A percentile compares a stretch with the other conserved stretches of the same genome.
These are phyloP conservation scores for Dipteronia sinensis DNA, from an alignment of 345 rosid genomes.

Conservation along the genomic window DNA sequence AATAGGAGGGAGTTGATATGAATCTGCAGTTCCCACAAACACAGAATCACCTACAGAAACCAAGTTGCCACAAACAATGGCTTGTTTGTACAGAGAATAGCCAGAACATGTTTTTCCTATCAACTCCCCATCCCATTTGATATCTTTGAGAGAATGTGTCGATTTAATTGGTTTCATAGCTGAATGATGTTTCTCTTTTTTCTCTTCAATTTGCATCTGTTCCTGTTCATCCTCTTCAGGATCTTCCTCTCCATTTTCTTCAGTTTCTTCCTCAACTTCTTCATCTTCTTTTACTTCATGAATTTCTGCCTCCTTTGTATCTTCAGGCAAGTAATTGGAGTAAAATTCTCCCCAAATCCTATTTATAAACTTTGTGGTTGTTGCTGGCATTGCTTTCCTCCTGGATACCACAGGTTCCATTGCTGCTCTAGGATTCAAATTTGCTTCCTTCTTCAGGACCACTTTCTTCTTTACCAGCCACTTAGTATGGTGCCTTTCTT, in stretches of 20 bases:
- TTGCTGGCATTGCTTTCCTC: constrained; percentile 75
- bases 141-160: constrained; percentile 33
- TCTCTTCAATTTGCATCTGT: constrained; percentile 14
- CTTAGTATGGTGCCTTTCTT: constrained; percentile 69
- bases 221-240: constrained; percentile 25
- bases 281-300: constrained; percentile 43
- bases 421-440: constrained; percentile 66
- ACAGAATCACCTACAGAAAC: constrained; percentile 55
- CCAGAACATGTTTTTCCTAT: constrained; percentile 42
- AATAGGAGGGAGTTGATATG: constrained; percentile 44
- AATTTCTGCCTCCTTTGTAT: constrained; percentile 33
- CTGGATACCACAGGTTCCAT: constrained; percentile 48
- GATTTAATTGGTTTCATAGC: constrained; percentile 21
- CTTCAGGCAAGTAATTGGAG: constrained; percentile 60
- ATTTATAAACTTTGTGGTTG: constrained; percentile 72
- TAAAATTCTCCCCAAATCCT: constrained; percentile 86
- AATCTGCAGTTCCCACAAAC: constrained; percentile 34
- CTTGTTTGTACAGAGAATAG: constrained; percentile 52
- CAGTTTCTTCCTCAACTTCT: constrained; percentile 42
- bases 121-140: constrained; percentile 52
- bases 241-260: constrained; percentile 50
- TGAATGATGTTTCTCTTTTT: constrained; percentile 20
- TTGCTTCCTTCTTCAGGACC: constrained; percentile 38
- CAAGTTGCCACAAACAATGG: constrained; percentile 42
- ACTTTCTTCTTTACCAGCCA: constrained; percentile 62